Evolutionary conservation across 352 stramenopile genomes (phyloP).

Genomic region (Pythium utonaiense): DNA sequence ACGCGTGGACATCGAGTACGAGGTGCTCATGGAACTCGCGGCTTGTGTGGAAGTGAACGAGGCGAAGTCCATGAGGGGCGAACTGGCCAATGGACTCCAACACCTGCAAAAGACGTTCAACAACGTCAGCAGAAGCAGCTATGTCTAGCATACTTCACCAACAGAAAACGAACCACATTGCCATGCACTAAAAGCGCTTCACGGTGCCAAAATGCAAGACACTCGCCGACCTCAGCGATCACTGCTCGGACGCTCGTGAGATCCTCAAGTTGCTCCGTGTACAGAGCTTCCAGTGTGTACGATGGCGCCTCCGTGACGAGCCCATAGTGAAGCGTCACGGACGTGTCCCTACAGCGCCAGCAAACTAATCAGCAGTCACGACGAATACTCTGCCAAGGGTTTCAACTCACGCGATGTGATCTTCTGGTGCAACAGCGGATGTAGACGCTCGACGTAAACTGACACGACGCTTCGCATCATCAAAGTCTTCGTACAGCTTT

Average conservation of each 20-base stretch:
- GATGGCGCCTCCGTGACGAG: conserved; percentile 52
- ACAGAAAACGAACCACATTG: conserved; percentile 50
- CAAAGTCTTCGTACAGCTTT: conserved; percentile 39
- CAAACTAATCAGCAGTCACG: conserved; percentile 1
- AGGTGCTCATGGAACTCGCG: conserved; percentile 33
- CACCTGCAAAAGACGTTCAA: conserved; percentile 17
- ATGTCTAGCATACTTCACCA: neutral
- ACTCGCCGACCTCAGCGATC: conserved; percentile 42
- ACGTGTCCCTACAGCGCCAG: conserved; percentile 31
- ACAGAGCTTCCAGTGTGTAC: conserved; percentile 42
- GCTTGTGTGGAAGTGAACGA: conserved; percentile 44
- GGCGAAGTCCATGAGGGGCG: conserved; percentile 30
- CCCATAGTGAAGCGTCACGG: conserved; percentile 48
- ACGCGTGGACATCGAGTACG: conserved; percentile 23
- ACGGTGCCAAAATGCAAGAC: conserved; percentile 54
- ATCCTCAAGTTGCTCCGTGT: conserved; percentile 32
- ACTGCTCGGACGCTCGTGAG: conserved; percentile 27
- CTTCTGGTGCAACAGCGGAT: conserved; percentile 33
- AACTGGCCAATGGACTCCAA: conserved; percentile 49
- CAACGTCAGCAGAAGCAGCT: neutral
- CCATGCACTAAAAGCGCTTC: conserved; percentile 52
- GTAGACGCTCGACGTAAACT: conserved; percentile 27
- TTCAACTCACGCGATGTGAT: conserved; percentile 43
- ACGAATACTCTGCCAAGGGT: too few relatives aligned
- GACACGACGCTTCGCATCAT: conserved; percentile 52